Evolutionary conservation across 176 grass and related monocot genomes (phyloP).

Genomic region (Zoysia japonica): DNA sequence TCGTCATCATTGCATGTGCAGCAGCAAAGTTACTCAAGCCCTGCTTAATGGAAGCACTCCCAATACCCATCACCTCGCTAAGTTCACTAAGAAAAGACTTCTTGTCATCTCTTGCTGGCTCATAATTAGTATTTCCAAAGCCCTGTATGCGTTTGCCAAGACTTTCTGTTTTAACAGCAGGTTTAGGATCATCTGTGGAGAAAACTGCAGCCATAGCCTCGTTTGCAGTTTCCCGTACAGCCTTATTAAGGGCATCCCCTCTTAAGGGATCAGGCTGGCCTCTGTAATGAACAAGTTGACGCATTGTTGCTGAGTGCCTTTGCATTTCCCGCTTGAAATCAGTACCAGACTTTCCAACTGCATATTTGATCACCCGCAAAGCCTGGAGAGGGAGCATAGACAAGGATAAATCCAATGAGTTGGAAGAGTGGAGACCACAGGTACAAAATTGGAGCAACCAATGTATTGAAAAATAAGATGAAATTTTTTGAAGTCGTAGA

Average conservation of each 20-base stretch:
- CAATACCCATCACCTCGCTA: conserved; percentile 83
- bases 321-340: conserved; percentile 99
- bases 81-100: conserved; percentile 92
- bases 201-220: conserved; percentile 87
- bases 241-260: conserved; percentile 88
- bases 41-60: conserved; percentile 90
- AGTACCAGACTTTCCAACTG: conserved; percentile 87
- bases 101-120: conserved; percentile 74
- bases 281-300: conserved; percentile 93
- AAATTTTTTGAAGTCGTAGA: too few relatives aligned
- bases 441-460: not conserved
- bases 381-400: conserved; percentile 48
- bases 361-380: conserved; percentile 88
- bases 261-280: conserved; percentile 85
- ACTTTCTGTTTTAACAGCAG: conserved; percentile 52
- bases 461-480: too few relatives aligned
- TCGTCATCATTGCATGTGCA: conserved; percentile 70
- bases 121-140: conserved; percentile 94
- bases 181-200: conserved; percentile 77
- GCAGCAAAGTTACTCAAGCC: conserved; percentile 86
- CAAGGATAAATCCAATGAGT: conserved; percentile 12
- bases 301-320: conserved; percentile 74
- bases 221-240: conserved; percentile 86
- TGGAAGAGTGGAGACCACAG: conserved; percentile 10
- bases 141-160: conserved; percentile 96